A percentile compares a stretch with the other conserved stretches of the same genome.
Evolutionary conservation across 768 basidiomycete genomes (phyloP).

Genomic region (Crassisporium funariophilum): DNA sequence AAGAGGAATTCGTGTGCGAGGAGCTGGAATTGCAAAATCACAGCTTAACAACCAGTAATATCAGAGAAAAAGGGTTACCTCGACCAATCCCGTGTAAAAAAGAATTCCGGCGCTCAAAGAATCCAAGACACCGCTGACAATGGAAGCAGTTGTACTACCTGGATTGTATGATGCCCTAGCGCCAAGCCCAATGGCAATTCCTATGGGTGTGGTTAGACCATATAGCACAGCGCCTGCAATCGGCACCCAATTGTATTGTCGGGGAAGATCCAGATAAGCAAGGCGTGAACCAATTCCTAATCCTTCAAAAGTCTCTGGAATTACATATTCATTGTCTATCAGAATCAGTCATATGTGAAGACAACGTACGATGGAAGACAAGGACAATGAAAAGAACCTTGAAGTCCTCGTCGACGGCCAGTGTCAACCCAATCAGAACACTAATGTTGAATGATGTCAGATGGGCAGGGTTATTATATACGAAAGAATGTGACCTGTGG

Average conservation of each 20-base stretch:
- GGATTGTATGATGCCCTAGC: constrained; percentile 84
- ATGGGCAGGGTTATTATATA: not conserved
- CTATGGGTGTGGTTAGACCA: constrained; percentile 82
- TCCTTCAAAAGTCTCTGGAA: constrained; percentile 88
- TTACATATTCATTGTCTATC: too few relatives aligned
- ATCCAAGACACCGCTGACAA: constrained; percentile 86
- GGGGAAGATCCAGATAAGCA: constrained; percentile 68
- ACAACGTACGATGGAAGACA: constrained; percentile 90
- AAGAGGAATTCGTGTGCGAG: constrained; percentile 96
- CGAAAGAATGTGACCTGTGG: constrained; percentile 59
- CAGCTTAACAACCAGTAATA: not conserved
- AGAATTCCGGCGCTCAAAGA: constrained; percentile 86
- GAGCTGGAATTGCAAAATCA: constrained; percentile 43
- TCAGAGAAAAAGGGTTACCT: constrained; percentile 48
- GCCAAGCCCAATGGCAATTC: constrained; percentile 84
- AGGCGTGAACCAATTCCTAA: constrained; percentile 91
- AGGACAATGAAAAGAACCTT: constrained; percentile 87
- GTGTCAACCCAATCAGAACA: constrained; percentile 84
- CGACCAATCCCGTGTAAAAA: constrained; percentile 84
- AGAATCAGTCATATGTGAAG: too few relatives aligned
- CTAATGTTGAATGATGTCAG: constrained; percentile 35
- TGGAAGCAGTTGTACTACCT: constrained; percentile 67
- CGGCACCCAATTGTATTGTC: constrained; percentile 57
- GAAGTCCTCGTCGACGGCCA: constrained; percentile 86
- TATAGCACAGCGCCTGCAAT: constrained; percentile 63